phyloP scores from a whole-genome alignment of 371 early-diverging fungal species.

The Rhizopus arrhizus region DNA sequence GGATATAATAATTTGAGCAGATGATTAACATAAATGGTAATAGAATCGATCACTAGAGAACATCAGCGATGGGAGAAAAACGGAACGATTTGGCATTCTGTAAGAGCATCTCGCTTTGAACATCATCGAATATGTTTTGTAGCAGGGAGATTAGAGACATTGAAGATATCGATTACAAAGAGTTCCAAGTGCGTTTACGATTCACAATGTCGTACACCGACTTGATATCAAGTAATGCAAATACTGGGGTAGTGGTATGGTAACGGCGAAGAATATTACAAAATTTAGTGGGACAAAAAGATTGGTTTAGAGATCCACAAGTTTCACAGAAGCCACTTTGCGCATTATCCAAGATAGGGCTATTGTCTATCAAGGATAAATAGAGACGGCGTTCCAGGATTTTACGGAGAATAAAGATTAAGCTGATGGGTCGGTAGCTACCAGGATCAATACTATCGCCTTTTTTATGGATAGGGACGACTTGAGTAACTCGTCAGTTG shows the following conservation, averaged over 20 bases:
- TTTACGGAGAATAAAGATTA: conserved; percentile 24
- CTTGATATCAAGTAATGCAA: conserved; percentile 26
- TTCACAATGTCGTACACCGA: conserved; percentile 26
- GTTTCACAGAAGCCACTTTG: too few relatives aligned
- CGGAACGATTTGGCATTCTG: too few relatives aligned
- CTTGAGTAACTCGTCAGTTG: conserved; percentile 29
- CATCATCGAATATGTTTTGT: too few relatives aligned
- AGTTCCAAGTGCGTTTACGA: conserved; percentile 6
- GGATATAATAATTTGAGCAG: too few relatives aligned
- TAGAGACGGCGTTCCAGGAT: conserved; percentile 15
- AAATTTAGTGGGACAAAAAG: too few relatives aligned
- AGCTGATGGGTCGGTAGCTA: conserved; percentile 21
- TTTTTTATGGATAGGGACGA: conserved; percentile 29
- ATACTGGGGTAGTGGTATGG: conserved; percentile 2
- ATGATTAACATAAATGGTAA: too few relatives aligned
- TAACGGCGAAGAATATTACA: too few relatives aligned
- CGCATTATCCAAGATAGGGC: conserved; percentile 7
- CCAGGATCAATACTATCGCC: conserved; percentile 10
- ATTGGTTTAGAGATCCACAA: too few relatives aligned
- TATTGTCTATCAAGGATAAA: neutral
- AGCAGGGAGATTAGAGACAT: too few relatives aligned
- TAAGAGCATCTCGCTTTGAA: too few relatives aligned
- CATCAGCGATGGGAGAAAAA: too few relatives aligned
- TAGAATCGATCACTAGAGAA: too few relatives aligned
- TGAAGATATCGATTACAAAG: neutral